These are phyloP conservation scores for Brachypodium distachyon DNA, from an alignment of 202 grass and related monocot genomes.

Conservation along the genomic window DNA sequence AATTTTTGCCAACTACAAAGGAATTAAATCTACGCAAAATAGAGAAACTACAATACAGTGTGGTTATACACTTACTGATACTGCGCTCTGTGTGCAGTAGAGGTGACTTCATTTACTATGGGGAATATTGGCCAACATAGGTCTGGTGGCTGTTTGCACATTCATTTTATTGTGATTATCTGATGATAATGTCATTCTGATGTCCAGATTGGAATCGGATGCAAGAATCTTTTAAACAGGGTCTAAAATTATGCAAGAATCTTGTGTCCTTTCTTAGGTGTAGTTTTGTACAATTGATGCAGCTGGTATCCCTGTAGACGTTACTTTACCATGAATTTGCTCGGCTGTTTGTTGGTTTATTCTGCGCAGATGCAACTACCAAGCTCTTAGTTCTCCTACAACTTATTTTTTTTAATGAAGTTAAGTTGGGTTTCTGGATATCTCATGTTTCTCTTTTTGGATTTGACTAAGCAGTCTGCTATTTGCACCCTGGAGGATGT, in stretches of 20 bases:
- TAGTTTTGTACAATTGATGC: background rate
- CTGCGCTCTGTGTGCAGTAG: background rate
- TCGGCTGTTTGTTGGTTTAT: background rate
- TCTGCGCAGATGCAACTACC: background rate
- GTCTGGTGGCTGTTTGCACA: background rate
- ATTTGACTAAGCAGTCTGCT: slow-evolving; percentile 54
- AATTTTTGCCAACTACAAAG: background rate
- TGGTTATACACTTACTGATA: background rate
- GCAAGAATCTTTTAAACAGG: background rate
- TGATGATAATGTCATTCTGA: background rate
- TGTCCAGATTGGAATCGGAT: background rate
- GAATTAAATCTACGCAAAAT: background rate
- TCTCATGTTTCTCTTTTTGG: slow-evolving; percentile 5
- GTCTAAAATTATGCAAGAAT: background rate
- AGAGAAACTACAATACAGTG: background rate
- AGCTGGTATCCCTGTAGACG: background rate
- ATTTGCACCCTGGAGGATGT: slow-evolving; percentile 92
- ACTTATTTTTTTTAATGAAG: background rate
- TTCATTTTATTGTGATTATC: background rate
- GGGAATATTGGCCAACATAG: background rate
- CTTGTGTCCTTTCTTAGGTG: background rate
- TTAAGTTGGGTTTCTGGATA: background rate
- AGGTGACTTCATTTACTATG: background rate
- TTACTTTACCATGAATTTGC: background rate
- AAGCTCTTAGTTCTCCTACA: background rate